Evolutionary conservation across 2,329 filamentous ascomycete genomes (phyloP).

Genomic region (Berkeleyomyces basicola): DNA sequence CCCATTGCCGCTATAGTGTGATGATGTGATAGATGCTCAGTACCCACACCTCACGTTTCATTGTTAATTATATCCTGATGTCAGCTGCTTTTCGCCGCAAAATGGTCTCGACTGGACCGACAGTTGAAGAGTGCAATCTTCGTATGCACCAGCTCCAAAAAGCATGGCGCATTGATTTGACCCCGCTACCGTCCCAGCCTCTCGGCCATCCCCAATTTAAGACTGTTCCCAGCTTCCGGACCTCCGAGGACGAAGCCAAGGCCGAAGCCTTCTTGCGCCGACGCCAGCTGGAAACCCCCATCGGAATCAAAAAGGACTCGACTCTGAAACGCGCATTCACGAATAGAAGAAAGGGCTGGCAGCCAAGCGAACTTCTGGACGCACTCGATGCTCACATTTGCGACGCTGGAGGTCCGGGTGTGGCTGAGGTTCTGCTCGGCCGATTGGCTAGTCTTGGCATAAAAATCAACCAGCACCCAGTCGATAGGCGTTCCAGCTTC

Average conservation of each 20-base stretch:
- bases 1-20: background rate
- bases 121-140: slow-evolving; percentile 23
- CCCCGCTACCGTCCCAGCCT: background rate
- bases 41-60: background rate
- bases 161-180: slow-evolving; percentile 29
- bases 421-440: slow-evolving; percentile 38
- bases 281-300: slow-evolving; percentile 20
- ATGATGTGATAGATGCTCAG: background rate
- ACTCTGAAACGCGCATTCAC: slow-evolving; percentile 27
- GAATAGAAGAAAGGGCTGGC: slow-evolving; percentile 34
- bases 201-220: slow-evolving; percentile 20
- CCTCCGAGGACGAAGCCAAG: slow-evolving; percentile 31
- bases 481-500: slow-evolving; percentile 29
- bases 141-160: slow-evolving; percentile 34
- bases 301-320: background rate
- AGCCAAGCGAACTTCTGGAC: slow-evolving; percentile 35
- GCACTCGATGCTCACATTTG: slow-evolving; percentile 33
- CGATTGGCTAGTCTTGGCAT: slow-evolving; percentile 34
- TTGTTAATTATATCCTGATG: background rate
- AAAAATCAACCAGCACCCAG: slow-evolving; percentile 29
- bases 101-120: background rate
- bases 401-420: slow-evolving; percentile 33
- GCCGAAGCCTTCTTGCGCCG: slow-evolving; percentile 39
- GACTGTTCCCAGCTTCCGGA: slow-evolving; percentile 26
- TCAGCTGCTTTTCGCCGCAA: background rate